Evolutionary conservation across 371 early-diverging fungal genomes (phyloP), one percentile per base, ranked within the genome.

Genomic region (Mortierella sp.): DNA sequence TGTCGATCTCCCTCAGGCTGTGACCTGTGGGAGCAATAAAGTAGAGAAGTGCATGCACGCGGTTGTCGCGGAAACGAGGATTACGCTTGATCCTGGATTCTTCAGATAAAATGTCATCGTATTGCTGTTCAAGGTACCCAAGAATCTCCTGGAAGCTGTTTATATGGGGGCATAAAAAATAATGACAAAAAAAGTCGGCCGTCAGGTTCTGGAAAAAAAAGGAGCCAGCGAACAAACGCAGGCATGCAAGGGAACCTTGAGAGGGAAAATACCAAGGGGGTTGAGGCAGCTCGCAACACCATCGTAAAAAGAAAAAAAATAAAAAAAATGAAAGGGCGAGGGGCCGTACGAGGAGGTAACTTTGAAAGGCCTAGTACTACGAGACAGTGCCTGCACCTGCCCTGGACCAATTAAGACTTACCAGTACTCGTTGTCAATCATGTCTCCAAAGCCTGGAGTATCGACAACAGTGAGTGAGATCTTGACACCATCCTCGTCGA

Each of bases 21-120:
- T 98, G 99, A 23, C 99, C 99, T 23, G 99, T 97, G 24, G 99
- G 99, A 4, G 94, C 86, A 65, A 99, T 96, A 78, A 98, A 99
- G 83, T 99, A 99, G 32, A 99, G 83, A 21, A 97, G 90, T 5
- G 95, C 96, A 81, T 99, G 99, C 39, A 99, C 93, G 56, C 98
- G 93, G 85, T 94, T 94, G 83, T 99, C 99, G 79, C 94, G 94
- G 89, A 95, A 96, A 64, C 97, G 90, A 34, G 97, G 94, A 81
- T 98, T 98, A 79, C 99, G 93, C 84, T 98, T 91, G 79, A 94
- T 93, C 56, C 94, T 79, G 39, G 91, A 91, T 72, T 99, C 99
- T 80, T 99, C 97, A 7, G 95, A 94, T 54, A 99, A 80, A 68
- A 97, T 95, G 56, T 94, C 93, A 79, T 99, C 99, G 78, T 94